Evolutionary conservation across 768 basidiomycete genomes (phyloP), one percentile per base, ranked within the genome.

Genomic region (Leccinum sublutescens): DNA sequence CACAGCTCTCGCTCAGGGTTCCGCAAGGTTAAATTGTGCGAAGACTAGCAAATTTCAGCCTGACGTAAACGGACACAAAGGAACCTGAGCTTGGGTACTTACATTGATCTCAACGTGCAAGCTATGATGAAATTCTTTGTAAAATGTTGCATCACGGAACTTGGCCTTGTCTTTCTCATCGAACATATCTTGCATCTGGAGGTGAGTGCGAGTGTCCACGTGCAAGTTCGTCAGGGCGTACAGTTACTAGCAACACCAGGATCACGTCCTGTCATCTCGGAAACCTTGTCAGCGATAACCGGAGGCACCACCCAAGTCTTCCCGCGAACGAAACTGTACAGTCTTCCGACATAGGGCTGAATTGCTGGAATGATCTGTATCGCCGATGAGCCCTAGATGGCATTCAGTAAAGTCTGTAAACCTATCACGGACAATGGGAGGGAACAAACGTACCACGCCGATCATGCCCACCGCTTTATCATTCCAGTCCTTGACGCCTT

Each of bases 321-420:
- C 9, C 84, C 81, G 8, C 84, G 80, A 51, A 85, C 85, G 64
- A 80, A 86, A 64, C 84, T 84, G 36, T 73, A 68, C 47, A 86
- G 51, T 60, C 79, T 77, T 54, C 72, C 72, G 4, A 84, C 83
- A 53, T 74, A 76, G 7, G 82, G 77, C 61, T 86, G 85, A 33
- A 86, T 69, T 5, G 82, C 79, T 0, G 85, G 78, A 0, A 86
- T 82, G 4, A 85, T 79, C 61, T 87, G 85, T 36, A 86, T 77
- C 7, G 82, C 85, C 27, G 85, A 84, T 5, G 85, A 86, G 4
- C 85, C 85, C 85, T 86, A 49, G 10, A 59, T n/a, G 5, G 21
- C 5, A 50, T 27, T 2, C 48, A 21, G 17, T 10, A 3, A 34
- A 2, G 2, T 31, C 6, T 15, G 15, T 19, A 7, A 29, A 40